phyloP scores from a whole-genome alignment of 164 flowering plant genomes.

The Aristolochia contorta region DNA sequence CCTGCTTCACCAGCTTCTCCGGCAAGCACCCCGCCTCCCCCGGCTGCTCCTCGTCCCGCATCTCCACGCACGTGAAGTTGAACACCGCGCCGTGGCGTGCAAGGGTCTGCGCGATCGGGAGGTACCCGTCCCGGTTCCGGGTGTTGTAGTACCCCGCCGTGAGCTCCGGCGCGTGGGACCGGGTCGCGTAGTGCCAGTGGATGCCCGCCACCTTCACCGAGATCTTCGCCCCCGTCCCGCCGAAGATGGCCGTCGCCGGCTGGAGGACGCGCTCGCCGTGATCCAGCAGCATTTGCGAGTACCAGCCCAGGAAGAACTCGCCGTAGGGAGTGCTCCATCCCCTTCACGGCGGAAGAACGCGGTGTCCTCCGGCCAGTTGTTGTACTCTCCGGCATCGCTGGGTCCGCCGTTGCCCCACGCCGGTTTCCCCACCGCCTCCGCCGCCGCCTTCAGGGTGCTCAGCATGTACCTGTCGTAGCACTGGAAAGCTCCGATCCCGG shows the following conservation, averaged over 20 bases:
- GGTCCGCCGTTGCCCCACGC: slow-evolving; percentile 93
- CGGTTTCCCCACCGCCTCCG: slow-evolving; percentile 72
- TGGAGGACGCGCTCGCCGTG: slow-evolving; percentile 76
- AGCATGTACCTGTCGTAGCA: slow-evolving; percentile 93
- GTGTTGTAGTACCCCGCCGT: slow-evolving; percentile 98
- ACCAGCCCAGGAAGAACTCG: slow-evolving; percentile 87
- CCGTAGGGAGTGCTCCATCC: slow-evolving; percentile 75
- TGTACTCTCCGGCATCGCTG: slow-evolving; percentile 81
- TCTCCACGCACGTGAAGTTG: slow-evolving; percentile 95
- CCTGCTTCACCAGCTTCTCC: slow-evolving; percentile 77
- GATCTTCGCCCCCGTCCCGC: slow-evolving; percentile 44
- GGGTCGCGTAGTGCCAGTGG: slow-evolving; percentile 92
- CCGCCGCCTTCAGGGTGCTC: slow-evolving; percentile 74
- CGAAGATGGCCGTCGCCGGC: slow-evolving; percentile 42
- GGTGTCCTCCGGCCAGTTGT: slow-evolving; percentile 95
- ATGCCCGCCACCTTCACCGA: slow-evolving; percentile 89
- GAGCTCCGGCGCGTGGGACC: slow-evolving; percentile 96
- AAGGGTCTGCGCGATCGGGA: slow-evolving; percentile 78
- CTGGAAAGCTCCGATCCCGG: slow-evolving; percentile 96
- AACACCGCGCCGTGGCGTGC: slow-evolving; percentile 79
- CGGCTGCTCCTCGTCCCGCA: slow-evolving; percentile 94
- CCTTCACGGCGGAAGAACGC: slow-evolving; percentile 64
- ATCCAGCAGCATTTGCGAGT: slow-evolving; percentile 78
- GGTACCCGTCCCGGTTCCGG: slow-evolving; percentile 67
- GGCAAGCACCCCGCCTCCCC: slow-evolving; percentile 84